Evolutionary conservation across 371 early-diverging fungal genomes (phyloP), one percentile per base, ranked within the genome.

Genomic region (Mortierella sp.): DNA sequence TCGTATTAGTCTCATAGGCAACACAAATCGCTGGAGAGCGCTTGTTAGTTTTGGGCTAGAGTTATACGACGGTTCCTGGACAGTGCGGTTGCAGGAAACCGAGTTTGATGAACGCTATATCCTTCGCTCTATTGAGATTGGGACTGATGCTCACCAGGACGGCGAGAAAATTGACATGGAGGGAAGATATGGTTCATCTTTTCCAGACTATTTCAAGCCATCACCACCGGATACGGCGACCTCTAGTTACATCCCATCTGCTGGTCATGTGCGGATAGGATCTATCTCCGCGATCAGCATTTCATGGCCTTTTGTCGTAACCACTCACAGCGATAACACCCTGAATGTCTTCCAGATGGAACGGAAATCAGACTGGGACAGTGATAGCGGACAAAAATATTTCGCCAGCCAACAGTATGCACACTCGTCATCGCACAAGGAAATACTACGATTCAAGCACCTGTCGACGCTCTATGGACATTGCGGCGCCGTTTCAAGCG

Each of bases 381-480:
- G 26, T 28, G 45, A 18, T 35, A 6, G 55, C 28, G 18, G 28
- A 43, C 62, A 49, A 16, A 20, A n/a, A 20, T n/a, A 52, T 22
- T 40, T 9, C 11, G 11, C 1, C 24, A 24, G 26, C n/a, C n/a
- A 57, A 12, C 22, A 22, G 9, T 18, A 32, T 24, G 49, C 22
- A 37, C 3, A 8, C 18, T n/a, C 51, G 18, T n/a, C 51, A n/a
- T 18, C 12, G 2, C 43, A 37, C 16, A 60, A 57, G 39, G 30
- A 37, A n/a, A 47, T 47, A 30, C 18, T 72, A 12, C 62, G 54
- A 6, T 69, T 80, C 12, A 58, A 62, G 30, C 81, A 80, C 52
- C 30, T 69, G 20, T 80, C 81, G n/a, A 80, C 81, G 10, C 70
- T 80, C n/a, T 75, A 80, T 51, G 81, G 81, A 1, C 81, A 80